A percentile compares a stretch with the other conserved stretches of the same genome.
phyloP scores from a whole-genome alignment of 352 stramenopile species.

The Nothophytophthora sp. region DNA sequence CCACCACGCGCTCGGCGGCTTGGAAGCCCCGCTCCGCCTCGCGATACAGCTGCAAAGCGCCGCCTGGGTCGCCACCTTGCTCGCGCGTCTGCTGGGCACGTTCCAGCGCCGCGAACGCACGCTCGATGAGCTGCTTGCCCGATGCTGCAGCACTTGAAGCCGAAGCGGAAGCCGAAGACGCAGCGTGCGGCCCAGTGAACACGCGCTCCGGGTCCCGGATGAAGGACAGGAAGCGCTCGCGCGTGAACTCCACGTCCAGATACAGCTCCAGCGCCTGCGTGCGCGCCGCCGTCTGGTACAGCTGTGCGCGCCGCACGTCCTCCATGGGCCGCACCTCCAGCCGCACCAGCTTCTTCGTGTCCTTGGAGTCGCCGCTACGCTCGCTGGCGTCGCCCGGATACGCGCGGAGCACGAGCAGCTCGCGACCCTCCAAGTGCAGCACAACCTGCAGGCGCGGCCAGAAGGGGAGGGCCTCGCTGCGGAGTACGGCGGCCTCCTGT shows the following conservation, averaged over 20 bases:
- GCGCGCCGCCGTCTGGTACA: conserved; percentile 46
- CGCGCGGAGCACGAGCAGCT: conserved; percentile 26
- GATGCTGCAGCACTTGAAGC: too few species aligned
- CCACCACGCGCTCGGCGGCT: conserved; percentile 29
- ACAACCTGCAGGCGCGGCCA: conserved; percentile 32
- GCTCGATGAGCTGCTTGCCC: conserved; percentile 32
- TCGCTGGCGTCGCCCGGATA: conserved; percentile 9
- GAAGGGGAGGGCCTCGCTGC: conserved; percentile 29
- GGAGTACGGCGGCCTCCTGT: conserved; percentile 17
- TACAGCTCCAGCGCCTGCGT: conserved; percentile 41
- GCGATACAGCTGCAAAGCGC: conserved; percentile 32
- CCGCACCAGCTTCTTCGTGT: conserved; percentile 28
- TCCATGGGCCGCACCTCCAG: conserved; percentile 43
- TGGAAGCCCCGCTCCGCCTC: conserved; percentile 35
- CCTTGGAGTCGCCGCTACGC: conserved; percentile 22
- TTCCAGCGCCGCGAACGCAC: conserved; percentile 39
- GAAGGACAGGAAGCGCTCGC: conserved; percentile 21
- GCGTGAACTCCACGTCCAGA: conserved; percentile 27
- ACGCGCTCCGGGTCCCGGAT: conserved; percentile 2
- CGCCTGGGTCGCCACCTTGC: background rate
- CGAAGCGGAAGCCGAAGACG: too few species aligned
- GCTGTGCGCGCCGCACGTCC: conserved; percentile 34
- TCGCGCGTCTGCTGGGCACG: conserved; percentile 24
- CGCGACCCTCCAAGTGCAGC: conserved; percentile 20
- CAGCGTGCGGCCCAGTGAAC: background rate